phyloP scores from a whole-genome alignment of 352 stramenopile genomes.

The Phytophthora pinifolia region DNA sequence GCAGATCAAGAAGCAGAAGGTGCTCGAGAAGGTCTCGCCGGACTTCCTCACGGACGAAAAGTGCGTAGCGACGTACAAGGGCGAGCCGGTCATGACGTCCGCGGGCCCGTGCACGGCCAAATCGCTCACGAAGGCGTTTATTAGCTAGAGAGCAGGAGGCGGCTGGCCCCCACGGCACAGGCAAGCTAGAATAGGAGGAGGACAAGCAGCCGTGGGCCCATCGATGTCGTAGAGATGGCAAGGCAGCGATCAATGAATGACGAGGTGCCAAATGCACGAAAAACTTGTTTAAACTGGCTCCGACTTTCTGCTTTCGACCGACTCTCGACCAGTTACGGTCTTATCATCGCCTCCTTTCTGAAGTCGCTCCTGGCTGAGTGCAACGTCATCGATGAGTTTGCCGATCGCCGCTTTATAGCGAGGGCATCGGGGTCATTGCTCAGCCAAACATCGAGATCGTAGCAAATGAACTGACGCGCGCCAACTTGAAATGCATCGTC shows the following conservation, averaged over 20 bases:
- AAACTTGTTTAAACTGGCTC: too few species aligned
- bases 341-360: too few species aligned
- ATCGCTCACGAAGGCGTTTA: slow-evolving; percentile 65
- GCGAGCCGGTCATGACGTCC: slow-evolving; percentile 68
- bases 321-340: too few species aligned
- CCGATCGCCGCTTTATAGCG: too few species aligned
- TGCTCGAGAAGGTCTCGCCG: slow-evolving; percentile 73
- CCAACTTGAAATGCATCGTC: too few species aligned
- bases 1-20: slow-evolving; percentile 90
- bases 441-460: too few species aligned
- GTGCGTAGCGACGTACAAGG: slow-evolving; percentile 82
- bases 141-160: slow-evolving; percentile 46
- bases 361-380: too few species aligned
- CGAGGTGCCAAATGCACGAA: too few species aligned
- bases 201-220: slow-evolving; percentile 2
- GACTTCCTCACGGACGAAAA: slow-evolving; percentile 71
- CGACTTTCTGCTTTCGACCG: too few species aligned
- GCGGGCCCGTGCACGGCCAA: slow-evolving; percentile 59
- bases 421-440: too few species aligned
- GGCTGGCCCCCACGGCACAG: slow-evolving; percentile 2
- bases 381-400: too few species aligned
- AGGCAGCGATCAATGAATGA: background rate
- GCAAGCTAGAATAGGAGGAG: slow-evolving; percentile 4
- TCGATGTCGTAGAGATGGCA: slow-evolving; percentile 20
- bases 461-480: too few species aligned